phyloP scores from a whole-genome alignment of 2,329 filamentous ascomycete species.

The Fusarium penzigii region DNA sequence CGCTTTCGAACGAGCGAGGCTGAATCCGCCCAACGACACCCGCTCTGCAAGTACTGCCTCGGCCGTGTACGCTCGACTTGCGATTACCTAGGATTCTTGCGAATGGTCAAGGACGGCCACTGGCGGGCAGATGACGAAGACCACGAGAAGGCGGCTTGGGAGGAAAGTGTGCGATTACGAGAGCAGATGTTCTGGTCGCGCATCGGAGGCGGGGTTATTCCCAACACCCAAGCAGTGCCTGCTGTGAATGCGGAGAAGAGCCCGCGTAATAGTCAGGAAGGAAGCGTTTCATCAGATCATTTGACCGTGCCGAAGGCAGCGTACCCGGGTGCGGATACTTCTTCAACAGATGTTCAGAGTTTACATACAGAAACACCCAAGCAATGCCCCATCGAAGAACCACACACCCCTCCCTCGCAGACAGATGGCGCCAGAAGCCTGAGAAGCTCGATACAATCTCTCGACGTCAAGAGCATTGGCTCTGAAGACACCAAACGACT shows the following conservation, averaged over 20 bases:
- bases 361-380: constrained; percentile 14
- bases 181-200: constrained; percentile 98
- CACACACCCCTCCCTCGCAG: constrained; percentile 34
- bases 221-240: constrained; percentile 45
- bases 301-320: constrained; percentile 15
- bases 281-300: constrained; percentile 14
- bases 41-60: constrained; percentile 87
- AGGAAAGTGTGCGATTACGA: constrained; percentile 84
- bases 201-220: constrained; percentile 87
- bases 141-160: constrained; percentile 87
- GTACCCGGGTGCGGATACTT: constrained; percentile 19
- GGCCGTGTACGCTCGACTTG: constrained; percentile 82
- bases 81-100: constrained; percentile 88
- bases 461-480: constrained; percentile 28
- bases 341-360: constrained; percentile 25
- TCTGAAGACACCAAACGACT: constrained; percentile 29
- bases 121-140: constrained; percentile 83
- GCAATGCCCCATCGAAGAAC: constrained; percentile 22
- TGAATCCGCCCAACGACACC: constrained; percentile 84
- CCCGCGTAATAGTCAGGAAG: constrained; percentile 38
- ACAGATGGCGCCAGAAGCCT: constrained; percentile 27
- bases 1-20: constrained; percentile 87
- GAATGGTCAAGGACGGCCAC: constrained; percentile 89
- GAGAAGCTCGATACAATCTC: constrained; percentile 30
- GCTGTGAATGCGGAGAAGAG: constrained; percentile 35